A percentile compares a stretch with the other conserved stretches of the same genome.
Evolutionary conservation across 2,329 filamentous ascomycete species (phyloP).

Genomic region (Daldinia sp.): DNA sequence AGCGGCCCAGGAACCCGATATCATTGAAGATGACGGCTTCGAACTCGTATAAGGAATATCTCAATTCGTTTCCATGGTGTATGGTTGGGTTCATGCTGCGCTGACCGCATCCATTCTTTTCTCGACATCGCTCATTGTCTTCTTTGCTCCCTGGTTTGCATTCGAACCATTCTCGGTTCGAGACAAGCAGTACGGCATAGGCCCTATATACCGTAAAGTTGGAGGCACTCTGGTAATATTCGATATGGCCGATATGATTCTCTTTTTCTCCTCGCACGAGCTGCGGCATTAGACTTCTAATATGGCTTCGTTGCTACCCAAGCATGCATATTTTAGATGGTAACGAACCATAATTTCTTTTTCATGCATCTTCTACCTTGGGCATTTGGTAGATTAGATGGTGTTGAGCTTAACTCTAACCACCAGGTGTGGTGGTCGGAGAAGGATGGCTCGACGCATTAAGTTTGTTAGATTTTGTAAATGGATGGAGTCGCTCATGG

Average conservation of each 20-base stretch:
- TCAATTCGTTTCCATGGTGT: slow-evolving; percentile 15
- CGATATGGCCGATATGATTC: slow-evolving; percentile 34
- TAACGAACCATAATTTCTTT: slow-evolving; percentile 18
- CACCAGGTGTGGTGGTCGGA: slow-evolving; percentile 35
- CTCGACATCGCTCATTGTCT: slow-evolving; percentile 13
- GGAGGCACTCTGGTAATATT: slow-evolving; percentile 17
- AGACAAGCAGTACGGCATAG: slow-evolving; percentile 7
- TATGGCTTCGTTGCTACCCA: slow-evolving; percentile 24
- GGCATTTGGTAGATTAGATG: slow-evolving; percentile 40
- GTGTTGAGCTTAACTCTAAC: slow-evolving; percentile 48
- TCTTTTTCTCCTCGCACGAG: slow-evolving; percentile 2
- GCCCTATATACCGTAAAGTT: slow-evolving; percentile 5
- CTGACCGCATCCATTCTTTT: slow-evolving; percentile 24
- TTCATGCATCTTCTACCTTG: slow-evolving; percentile 43
- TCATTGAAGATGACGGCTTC: slow-evolving; percentile 58
- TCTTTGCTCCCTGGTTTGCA: slow-evolving; percentile 24
- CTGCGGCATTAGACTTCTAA: slow-evolving; percentile 36
- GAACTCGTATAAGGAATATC: slow-evolving; percentile 53
- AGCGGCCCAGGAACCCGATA: slow-evolving; percentile 43
- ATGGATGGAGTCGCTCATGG: slow-evolving; percentile 7
- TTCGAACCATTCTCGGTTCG: slow-evolving; percentile 14
- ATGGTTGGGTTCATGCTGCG: slow-evolving; percentile 22
- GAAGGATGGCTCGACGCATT: slow-evolving; percentile 49
- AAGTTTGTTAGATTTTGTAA: slow-evolving; percentile 22
- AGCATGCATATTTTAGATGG: slow-evolving; percentile 31